Base-by-base conservation (phyloP, 345 rosid genomes). In the Isatis tinctoria region DNA sequence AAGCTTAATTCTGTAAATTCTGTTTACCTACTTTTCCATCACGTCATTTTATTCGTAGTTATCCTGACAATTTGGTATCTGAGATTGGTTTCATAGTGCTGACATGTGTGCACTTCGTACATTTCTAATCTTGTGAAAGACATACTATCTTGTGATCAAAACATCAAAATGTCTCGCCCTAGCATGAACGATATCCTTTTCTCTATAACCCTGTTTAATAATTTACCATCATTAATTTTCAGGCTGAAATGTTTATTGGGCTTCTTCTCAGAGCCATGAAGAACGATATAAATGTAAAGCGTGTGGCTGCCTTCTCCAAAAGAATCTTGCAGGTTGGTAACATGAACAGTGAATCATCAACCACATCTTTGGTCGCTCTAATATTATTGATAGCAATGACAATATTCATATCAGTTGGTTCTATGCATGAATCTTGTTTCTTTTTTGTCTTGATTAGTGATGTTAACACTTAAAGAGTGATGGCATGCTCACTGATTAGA, bases 211-310 rank as follows among this genome's bases (percentile, higher is more conserved):
- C 18, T 58, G 41, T 4, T 72, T 12, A 61, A 27, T 67, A 67
- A 41, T 60, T 27, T 70, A 3, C 3, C 33, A 30, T 68, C 35
- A 11, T 22, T 40, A 24, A 37, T 58, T 70, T 81, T 66, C 89
- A 92, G 99, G 93, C 81, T 5, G 99, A 92, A 83, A 82, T 95
- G 97, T 95, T 92, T 77, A 87, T 95, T 68, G 99, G 92, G 61
- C 98, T 95, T 76, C 85, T 90, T 68, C 82, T 87, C 14, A 85
- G 97, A 85, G 91, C 96, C 77, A 95, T 90, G 98, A 95, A 88
- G 80, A 85, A 72, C 66, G 99, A 95, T 70, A 80, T 90, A 63
- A 92, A 95, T 77, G 76, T 95, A 80, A 92, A 87, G 80, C 97
- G 97, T 6, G 92, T 87, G 49, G 75, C 90, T 59, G 98, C 98